These are phyloP conservation scores for Vigna nakashimae DNA, from an alignment of 306 rosid species.

Conservation along the genomic window DNA sequence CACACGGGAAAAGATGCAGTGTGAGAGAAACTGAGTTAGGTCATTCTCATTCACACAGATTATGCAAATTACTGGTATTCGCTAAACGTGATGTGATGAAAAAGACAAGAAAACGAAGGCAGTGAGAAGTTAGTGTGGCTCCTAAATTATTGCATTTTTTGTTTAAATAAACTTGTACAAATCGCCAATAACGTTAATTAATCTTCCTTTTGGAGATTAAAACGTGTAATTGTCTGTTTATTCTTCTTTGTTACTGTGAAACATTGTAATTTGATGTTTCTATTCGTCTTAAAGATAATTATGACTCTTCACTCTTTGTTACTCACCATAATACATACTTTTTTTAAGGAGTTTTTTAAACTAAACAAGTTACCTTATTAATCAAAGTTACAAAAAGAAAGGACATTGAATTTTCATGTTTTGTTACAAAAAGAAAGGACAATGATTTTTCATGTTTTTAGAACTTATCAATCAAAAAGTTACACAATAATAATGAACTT, in stretches of 20 bases:
- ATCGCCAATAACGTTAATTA: background rate
- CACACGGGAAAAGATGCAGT: background rate
- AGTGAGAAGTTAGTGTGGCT: background rate
- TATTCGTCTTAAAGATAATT: background rate
- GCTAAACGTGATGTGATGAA: background rate
- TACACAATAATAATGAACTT: too few relatives aligned
- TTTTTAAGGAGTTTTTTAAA: background rate
- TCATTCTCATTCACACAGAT: background rate
- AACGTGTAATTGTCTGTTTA: background rate
- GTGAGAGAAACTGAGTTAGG: constrained; percentile 18
- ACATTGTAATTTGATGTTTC: background rate
- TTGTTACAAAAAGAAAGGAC: background rate
- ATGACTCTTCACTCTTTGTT: background rate
- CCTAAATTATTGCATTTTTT: constrained; percentile 1
- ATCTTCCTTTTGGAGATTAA: background rate
- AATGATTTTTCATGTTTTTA: background rate
- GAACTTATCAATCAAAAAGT: too few relatives aligned
- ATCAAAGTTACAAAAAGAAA: background rate
- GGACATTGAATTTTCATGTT: background rate
- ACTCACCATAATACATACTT: background rate
- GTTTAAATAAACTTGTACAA: background rate
- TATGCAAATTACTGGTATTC: background rate
- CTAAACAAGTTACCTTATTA: background rate
- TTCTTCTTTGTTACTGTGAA: background rate
- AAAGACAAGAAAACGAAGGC: constrained; percentile 17